phyloP scores from a whole-genome alignment of 2,329 filamentous ascomycete genomes.

The Talaromyces sp. region DNA sequence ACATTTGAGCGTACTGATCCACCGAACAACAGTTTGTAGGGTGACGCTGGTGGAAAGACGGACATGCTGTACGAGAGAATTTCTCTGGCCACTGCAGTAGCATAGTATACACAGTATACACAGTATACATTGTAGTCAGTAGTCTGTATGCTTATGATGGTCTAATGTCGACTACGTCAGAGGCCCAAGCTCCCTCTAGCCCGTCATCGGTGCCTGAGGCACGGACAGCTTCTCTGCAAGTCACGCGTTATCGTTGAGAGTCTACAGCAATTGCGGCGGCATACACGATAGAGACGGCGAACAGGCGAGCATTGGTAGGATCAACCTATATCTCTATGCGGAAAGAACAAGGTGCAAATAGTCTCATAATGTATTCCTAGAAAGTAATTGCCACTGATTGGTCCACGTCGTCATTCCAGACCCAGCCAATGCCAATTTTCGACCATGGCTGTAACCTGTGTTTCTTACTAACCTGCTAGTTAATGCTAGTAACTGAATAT shows the following conservation, averaged over 20 bases:
- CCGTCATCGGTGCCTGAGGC: neutral
- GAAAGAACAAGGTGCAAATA: neutral
- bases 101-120: neutral
- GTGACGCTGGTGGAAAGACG: no score
- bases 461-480: neutral
- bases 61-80: no score
- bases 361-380: no score
- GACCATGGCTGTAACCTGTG: neutral
- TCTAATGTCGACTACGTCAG: constrained; percentile 11
- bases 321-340: no score
- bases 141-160: neutral
- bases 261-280: no score
- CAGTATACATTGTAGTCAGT: neutral
- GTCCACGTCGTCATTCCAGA: constrained; percentile 5
- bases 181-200: constrained; percentile 17
- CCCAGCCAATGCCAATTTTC: neutral
- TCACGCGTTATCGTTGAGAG: no score
- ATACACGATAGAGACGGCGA: no score
- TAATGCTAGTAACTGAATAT: neutral
- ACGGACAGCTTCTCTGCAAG: neutral
- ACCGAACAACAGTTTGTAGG: no score
- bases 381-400: constrained; percentile 17
- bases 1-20: neutral
- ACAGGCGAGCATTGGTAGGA: no score
- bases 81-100: no score